phyloP scores from a whole-genome alignment of 2,329 filamentous ascomycete genomes.

The Penicillium frequentans region DNA sequence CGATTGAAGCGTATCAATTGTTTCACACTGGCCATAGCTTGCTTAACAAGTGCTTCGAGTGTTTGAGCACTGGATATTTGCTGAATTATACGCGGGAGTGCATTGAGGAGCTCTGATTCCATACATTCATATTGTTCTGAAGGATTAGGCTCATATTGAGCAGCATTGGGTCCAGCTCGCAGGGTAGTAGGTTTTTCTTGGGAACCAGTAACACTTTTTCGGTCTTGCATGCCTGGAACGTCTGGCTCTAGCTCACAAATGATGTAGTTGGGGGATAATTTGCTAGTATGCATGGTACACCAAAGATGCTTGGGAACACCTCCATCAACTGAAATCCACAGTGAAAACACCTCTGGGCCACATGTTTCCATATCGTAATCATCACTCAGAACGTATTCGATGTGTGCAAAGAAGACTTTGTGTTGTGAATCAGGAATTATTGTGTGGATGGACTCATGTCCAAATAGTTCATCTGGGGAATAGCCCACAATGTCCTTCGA shows the following conservation, averaged over 20 bases:
- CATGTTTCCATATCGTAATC: constrained; percentile 70
- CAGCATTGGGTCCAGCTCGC: neutral
- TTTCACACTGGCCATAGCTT: constrained; percentile 77
- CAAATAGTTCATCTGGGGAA: constrained; percentile 71
- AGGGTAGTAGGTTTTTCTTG: neutral
- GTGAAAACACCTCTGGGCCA: constrained; percentile 79
- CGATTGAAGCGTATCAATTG: constrained; percentile 60
- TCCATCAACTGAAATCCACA: constrained; percentile 63
- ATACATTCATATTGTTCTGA: neutral
- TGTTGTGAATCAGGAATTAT: constrained; percentile 79
- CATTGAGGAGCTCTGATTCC: constrained; percentile 71
- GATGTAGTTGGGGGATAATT: constrained; percentile 65
- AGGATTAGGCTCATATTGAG: neutral
- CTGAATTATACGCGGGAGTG: constrained; percentile 85
- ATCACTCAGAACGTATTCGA: constrained; percentile 80
- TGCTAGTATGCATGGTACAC: constrained; percentile 81
- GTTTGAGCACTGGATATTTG: constrained; percentile 71
- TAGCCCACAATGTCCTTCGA: constrained; percentile 71
- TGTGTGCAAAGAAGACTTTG: constrained; percentile 76
- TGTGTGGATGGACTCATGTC: constrained; percentile 71
- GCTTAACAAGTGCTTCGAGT: constrained; percentile 71
- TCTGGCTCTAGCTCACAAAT: constrained; percentile 87
- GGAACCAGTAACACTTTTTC: neutral
- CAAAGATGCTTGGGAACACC: constrained; percentile 66
- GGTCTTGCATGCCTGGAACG: neutral